Base-by-base conservation (phyloP, 306 rosid species). In the Corylus americana region DNA sequence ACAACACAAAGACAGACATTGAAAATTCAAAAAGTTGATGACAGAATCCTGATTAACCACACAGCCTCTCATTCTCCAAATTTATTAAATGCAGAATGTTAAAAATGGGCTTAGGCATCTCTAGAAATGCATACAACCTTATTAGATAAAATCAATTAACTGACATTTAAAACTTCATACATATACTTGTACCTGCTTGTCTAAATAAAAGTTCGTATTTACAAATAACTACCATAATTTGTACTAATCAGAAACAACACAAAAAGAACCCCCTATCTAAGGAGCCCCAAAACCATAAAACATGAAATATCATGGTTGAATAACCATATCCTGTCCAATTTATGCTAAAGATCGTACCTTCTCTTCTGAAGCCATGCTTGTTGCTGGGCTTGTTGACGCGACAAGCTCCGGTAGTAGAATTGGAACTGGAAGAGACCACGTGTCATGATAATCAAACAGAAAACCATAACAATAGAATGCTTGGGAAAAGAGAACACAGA, bases 281-380 rank as follows among this genome's bases (percentile, higher is more conserved):
- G 64, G 70, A 35, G 47, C 48, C 42, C 70, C 72, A 67, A 67
- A 67, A 39, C 50, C 72, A 67, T n/a, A 29, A 42, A 51, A 67
- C 16, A 17, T 39, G 72, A 67, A 64, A 39, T 37, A 71, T 5
- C 39, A 49, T 25, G 27, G 59, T 55, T 75, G 49, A 69, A 44
- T 11, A 82, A 66, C 59, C 61, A 61, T 42, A n/a, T 27, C 11
- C 57, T 62, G 73, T 79, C 61, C 71, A 39, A 31, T 45, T 47
- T 54, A 61, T 61, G 77, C 22, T 35, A 54, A 49, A 37, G 9
- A 74, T 12, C 20, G 69, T 78, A 95, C 98, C 98, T 95, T 89
- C 98, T 93, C 85, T 95, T 95, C 75, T 95, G 98, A 83, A 95
- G 92, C 98, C 98, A 95, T 71, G 96, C 96, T 86, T 91, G 98